These are phyloP conservation scores for Cystobasidium onofrii DNA, from an alignment of 768 basidiomycete species.

Conservation along the genomic window DNA sequence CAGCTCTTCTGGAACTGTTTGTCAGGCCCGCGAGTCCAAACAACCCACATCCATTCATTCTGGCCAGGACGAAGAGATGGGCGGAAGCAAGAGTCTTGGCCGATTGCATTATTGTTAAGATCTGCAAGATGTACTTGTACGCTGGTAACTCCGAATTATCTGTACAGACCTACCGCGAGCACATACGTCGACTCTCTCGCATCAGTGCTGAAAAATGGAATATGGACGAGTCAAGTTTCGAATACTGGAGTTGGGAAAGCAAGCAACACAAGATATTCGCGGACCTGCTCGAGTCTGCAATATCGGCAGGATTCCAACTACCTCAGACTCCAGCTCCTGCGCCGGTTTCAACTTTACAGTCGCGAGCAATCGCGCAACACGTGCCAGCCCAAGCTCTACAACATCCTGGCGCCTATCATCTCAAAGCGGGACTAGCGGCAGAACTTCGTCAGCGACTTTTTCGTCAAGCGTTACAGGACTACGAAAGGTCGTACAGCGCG, in stretches of 20 bases:
- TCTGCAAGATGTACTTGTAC: slow-evolving; percentile 84
- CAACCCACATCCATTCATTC: slow-evolving; percentile 61
- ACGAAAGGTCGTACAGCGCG: slow-evolving; percentile 48
- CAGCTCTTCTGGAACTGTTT: slow-evolving; percentile 75
- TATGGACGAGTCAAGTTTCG: slow-evolving; percentile 91
- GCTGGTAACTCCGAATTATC: slow-evolving; percentile 75
- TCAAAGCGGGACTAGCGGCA: slow-evolving; percentile 76
- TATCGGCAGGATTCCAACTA: slow-evolving; percentile 41
- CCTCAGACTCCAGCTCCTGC: slow-evolving; percentile 41
- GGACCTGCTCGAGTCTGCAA: slow-evolving; percentile 77
- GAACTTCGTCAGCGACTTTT: slow-evolving; percentile 66
- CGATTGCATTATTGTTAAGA: slow-evolving; percentile 88
- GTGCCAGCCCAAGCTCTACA: slow-evolving; percentile 77
- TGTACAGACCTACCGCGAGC: slow-evolving; percentile 70
- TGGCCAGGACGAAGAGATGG: slow-evolving; percentile 92
- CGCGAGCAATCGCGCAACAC: slow-evolving; percentile 45
- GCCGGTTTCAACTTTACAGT: neutral
- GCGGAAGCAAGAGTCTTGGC: slow-evolving; percentile 95
- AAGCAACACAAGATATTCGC: slow-evolving; percentile 83
- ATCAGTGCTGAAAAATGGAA: slow-evolving; percentile 79
- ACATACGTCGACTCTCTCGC: slow-evolving; percentile 75
- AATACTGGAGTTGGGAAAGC: slow-evolving; percentile 95
- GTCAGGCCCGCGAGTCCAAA: slow-evolving; percentile 50
- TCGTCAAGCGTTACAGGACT: slow-evolving; percentile 54
- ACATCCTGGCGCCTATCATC: slow-evolving; percentile 87